phyloP scores from a whole-genome alignment of 2,329 filamentous ascomycete species.

The Penicillium sp. region DNA sequence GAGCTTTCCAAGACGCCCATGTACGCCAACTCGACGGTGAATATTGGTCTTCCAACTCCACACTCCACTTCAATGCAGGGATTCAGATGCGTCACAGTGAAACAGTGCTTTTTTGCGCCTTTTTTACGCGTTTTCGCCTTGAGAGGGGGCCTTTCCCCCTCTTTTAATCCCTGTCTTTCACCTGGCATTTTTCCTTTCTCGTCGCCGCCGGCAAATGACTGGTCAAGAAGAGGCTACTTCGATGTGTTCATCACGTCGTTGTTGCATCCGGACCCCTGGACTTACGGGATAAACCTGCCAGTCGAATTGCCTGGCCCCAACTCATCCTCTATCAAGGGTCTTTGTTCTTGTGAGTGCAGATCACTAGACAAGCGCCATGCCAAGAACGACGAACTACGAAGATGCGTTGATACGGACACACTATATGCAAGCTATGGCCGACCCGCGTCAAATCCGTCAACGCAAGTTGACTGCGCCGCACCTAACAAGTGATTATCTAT shows the following conservation, averaged over 20 bases:
- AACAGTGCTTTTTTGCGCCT: slow-evolving; percentile 9
- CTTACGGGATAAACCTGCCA: neutral
- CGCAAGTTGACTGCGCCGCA: slow-evolving; percentile 21
- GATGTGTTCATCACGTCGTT: neutral
- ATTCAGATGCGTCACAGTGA: slow-evolving; percentile 15
- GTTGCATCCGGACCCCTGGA: neutral
- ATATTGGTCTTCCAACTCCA: slow-evolving; percentile 8
- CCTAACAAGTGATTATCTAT: slow-evolving; percentile 2
- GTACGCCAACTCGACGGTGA: neutral
- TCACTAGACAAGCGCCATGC: slow-evolving; percentile 26
- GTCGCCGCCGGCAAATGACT: neutral
- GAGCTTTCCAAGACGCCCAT: neutral
- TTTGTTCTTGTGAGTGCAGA: slow-evolving; percentile 13
- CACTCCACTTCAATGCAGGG: slow-evolving; percentile 20
- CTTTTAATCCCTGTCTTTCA: slow-evolving; percentile 18
- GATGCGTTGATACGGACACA: slow-evolving; percentile 11
- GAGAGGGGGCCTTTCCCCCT: slow-evolving; percentile 9
- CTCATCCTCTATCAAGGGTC: slow-evolving; percentile 4
- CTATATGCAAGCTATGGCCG: slow-evolving; percentile 11
- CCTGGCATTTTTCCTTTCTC: slow-evolving; percentile 4
- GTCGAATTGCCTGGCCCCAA: neutral
- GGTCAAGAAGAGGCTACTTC: neutral
- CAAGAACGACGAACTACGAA: slow-evolving; percentile 23
- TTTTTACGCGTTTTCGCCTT: slow-evolving; percentile 7
- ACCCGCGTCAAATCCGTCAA: slow-evolving; percentile 12